Base-by-base conservation (phyloP, 345 rosid species). In the Bretschneidera sinensis region DNA sequence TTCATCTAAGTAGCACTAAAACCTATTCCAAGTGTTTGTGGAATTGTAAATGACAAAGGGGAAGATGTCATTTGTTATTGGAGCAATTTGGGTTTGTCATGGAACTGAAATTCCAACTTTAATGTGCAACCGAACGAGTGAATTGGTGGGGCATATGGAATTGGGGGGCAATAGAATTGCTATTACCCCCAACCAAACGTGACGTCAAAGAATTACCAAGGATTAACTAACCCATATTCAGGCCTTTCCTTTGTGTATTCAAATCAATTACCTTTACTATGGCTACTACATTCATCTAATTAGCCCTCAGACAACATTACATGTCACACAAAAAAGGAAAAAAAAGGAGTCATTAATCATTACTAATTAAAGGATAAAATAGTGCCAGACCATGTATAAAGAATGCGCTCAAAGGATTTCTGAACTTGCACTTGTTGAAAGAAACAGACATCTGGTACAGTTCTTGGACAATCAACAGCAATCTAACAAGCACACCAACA, bases 391-490 rank as follows among this genome's bases (percentile, higher is more conserved):
- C 99, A 94, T 53, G 97, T 86, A 76, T 86, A 94, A n/a, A 90
- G 95, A 77, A 94, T 80, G 65, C 96, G 96, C 83, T 94, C 99
- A 79, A 90, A 76, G 56, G 99, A 94, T 70, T 94, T 90, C 79
- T 94, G 99, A 59, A 94, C 95, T 86, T 83, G 95, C 51, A 45
- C 71, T 82, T 94, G 95, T 79, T 88, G 97, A 81, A 94, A 90
- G 86, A 94, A 94, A 61, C 81, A 59, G 57, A 90, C 95, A 79
- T 90, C 95, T 34, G 97, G 97, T 63, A 94, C 97, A 17, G 97
- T 94, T 77, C 99, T 85, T 61, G 99, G 99, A 63, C 99, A 94
- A 72, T 94, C 99, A 69, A 90, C 97, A 71, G 96, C 84, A 79
- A 94, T 94, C 99, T 94, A 77, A 61, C 57, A 62, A 62, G 47